A percentile compares a stretch with the other conserved stretches of the same genome.
These are phyloP conservation scores for Gastrodia elata DNA, from an alignment of 106 monocot species.

Conservation along the genomic window DNA sequence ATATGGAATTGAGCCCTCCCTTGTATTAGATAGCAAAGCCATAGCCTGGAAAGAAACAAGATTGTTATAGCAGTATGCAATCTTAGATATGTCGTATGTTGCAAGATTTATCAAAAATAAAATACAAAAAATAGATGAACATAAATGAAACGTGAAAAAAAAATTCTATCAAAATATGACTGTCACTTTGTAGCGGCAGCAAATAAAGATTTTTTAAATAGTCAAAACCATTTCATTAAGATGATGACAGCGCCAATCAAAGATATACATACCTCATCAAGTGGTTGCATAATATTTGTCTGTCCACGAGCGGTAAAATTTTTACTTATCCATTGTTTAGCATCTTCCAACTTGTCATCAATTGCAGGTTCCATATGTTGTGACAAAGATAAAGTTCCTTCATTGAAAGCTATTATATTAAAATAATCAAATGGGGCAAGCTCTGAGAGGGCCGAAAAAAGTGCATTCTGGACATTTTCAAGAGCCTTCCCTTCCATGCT, in stretches of 20 bases:
- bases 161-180: not conserved
- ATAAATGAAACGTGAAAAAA: not conserved
- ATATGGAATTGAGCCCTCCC: slow-evolving; percentile 38
- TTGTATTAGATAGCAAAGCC: slow-evolving; percentile 35
- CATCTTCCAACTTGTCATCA: slow-evolving; percentile 47
- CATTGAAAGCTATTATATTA: slow-evolving; percentile 73
- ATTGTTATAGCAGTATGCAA: not conserved
- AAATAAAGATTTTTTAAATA: not conserved
- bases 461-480: slow-evolving; percentile 59
- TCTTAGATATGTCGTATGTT: not conserved
- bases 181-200: not conserved
- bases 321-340: slow-evolving; percentile 53
- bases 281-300: slow-evolving; percentile 55
- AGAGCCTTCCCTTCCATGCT: slow-evolving; percentile 85
- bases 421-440: slow-evolving; percentile 59
- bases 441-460: slow-evolving; percentile 50
- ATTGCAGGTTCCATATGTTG: slow-evolving; percentile 58
- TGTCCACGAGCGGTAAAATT: slow-evolving; percentile 69
- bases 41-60: slow-evolving; percentile 40
- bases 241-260: not conserved
- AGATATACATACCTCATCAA: slow-evolving; percentile 55
- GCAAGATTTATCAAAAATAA: not conserved
- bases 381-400: slow-evolving; percentile 54
- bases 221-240: not conserved
- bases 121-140: not conserved